Evolutionary conservation across 495 filamentous ascomycete species (phyloP).

Genomic region (Aspergillus sparsus): DNA sequence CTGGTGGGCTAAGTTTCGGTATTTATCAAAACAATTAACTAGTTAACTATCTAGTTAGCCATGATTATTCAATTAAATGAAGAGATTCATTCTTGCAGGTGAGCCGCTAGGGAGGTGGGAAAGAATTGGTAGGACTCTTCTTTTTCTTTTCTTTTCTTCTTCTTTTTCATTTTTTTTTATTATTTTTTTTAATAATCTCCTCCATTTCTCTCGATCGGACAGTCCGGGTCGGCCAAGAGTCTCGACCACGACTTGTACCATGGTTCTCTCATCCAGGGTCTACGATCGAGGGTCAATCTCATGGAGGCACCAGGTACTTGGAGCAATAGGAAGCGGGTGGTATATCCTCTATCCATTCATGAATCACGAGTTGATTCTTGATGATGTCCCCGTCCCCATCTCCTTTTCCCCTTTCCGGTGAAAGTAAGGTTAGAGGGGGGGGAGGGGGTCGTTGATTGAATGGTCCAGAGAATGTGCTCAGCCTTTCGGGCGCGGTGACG

Average conservation of each 20-base stretch:
- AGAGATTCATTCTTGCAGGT: too few relatives aligned
- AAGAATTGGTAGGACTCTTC: too few relatives aligned
- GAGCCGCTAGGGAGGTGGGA: too few relatives aligned
- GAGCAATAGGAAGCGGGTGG: slow-evolving; percentile 1
- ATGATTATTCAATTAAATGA: too few relatives aligned
- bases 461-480: slow-evolving; percentile 2
- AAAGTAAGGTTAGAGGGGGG: not conserved
- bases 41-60: too few relatives aligned
- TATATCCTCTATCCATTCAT: slow-evolving; percentile 9
- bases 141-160: too few relatives aligned
- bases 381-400: slow-evolving; percentile 2
- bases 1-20: too few relatives aligned
- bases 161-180: too few relatives aligned
- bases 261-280: slow-evolving; percentile 10
- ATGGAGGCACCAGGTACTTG: slow-evolving; percentile 14
- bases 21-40: too few relatives aligned
- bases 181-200: too few relatives aligned
- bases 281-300: not conserved
- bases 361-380: slow-evolving; percentile 7
- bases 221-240: slow-evolving; percentile 1
- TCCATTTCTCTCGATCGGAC: not conserved
- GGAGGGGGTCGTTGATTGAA: slow-evolving; percentile 5
- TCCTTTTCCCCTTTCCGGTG: slow-evolving; percentile 1
- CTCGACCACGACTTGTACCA: slow-evolving; percentile 4
- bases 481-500: slow-evolving; percentile 22